Evolutionary conservation across 2,329 filamentous ascomycete genomes (phyloP).

Genomic region (Ramichloridium luteum): DNA sequence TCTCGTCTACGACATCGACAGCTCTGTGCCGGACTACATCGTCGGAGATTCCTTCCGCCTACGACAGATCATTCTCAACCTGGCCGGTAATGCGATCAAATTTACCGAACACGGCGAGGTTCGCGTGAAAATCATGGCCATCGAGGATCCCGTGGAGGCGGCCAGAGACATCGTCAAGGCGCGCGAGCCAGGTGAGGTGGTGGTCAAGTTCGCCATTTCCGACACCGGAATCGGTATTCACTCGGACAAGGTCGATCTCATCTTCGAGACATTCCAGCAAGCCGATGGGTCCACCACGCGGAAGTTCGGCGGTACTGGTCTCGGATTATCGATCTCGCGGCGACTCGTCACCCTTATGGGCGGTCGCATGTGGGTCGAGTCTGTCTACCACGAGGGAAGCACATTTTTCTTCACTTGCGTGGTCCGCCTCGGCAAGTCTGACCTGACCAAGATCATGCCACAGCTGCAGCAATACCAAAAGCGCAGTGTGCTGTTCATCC

Average conservation of each 20-base stretch:
- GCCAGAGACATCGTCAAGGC: constrained; percentile 49
- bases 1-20: constrained; percentile 86
- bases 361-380: constrained; percentile 91
- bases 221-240: constrained; percentile 97
- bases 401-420: constrained; percentile 94
- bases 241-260: constrained; percentile 85
- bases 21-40: constrained; percentile 85
- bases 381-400: constrained; percentile 80
- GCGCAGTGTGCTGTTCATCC: constrained; percentile 87
- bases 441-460: constrained; percentile 65
- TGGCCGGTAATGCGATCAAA: constrained; percentile 97
- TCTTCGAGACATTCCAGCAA: constrained; percentile 98
- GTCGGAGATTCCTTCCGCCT: constrained; percentile 94
- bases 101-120: constrained; percentile 97
- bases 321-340: constrained; percentile 91
- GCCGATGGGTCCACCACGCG: constrained; percentile 93
- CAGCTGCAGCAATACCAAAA: constrained; percentile 83
- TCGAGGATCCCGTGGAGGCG: background rate
- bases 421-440: constrained; percentile 70
- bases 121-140: constrained; percentile 76
- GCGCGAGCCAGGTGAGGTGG: constrained; percentile 64
- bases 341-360: constrained; percentile 92
- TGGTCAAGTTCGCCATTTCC: constrained; percentile 88
- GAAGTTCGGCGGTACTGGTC: constrained; percentile 88
- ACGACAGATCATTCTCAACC: constrained; percentile 89